Evolutionary conservation across 225 moss, liverwort and hornwort species (phyloP).

Genomic region (Takakia lepidozioides): DNA sequence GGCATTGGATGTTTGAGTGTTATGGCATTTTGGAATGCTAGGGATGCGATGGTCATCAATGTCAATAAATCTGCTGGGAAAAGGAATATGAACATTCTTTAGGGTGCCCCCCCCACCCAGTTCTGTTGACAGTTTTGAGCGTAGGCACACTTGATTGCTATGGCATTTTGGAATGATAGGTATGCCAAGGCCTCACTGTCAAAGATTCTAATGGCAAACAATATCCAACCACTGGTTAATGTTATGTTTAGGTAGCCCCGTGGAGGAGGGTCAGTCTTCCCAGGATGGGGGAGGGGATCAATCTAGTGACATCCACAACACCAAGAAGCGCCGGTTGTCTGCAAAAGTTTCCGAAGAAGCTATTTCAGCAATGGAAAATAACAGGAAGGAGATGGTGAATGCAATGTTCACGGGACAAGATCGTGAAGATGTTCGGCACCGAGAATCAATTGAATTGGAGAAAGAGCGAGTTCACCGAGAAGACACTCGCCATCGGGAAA

Average conservation of each 20-base stretch:
- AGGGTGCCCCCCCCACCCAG: too few relatives aligned
- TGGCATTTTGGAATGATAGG: too few relatives aligned
- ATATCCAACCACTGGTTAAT: too few relatives aligned
- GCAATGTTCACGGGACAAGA: conserved; percentile 12
- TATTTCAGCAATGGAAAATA: conserved; percentile 11
- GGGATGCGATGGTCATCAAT: too few relatives aligned
- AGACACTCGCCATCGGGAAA: conserved; percentile 17
- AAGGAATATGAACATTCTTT: too few relatives aligned
- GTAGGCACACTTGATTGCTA: too few relatives aligned
- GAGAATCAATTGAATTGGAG: conserved; percentile 10
- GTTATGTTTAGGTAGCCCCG: conserved; percentile 2
- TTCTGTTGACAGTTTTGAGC: too few relatives aligned
- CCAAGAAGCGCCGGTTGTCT: conserved; percentile 11
- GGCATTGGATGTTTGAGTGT: not conserved
- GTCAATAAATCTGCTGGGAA: too few relatives aligned
- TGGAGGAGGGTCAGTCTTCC: conserved; percentile 6
- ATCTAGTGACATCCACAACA: conserved; percentile 11
- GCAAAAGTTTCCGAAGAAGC: conserved; percentile 20
- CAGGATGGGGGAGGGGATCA: conserved; percentile 20
- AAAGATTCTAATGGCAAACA: not conserved
- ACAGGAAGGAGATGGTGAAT: conserved; percentile 7
- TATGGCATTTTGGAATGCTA: too few relatives aligned
- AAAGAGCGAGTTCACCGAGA: conserved; percentile 15
- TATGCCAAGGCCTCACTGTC: not conserved
- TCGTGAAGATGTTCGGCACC: conserved; percentile 20